Evolutionary conservation across 2,329 filamentous ascomycete genomes (phyloP), one percentile per base, ranked within the genome.

Genomic region (Trichoderma sp.): DNA sequence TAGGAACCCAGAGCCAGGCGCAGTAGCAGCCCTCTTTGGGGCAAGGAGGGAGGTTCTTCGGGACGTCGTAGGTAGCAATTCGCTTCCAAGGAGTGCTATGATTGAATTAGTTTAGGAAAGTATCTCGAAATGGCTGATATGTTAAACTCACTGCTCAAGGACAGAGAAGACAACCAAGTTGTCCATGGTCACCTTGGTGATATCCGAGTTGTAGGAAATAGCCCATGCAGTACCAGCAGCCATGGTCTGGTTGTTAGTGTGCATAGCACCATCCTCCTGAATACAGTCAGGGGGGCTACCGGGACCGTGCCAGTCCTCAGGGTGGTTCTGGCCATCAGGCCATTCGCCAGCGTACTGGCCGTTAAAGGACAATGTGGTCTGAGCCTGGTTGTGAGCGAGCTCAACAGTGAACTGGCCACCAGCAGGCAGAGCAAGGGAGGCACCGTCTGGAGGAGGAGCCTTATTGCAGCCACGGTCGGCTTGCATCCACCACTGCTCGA

Each of bases 81-180:
- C 72, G 71, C 52, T 71, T 71, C 70, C 70, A 74, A 0, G 73
- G 73, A 4, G 73, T 70, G 35, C 70, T 73, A 8, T 37, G n/a
- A 10, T n/a, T 15, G 13, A 27, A 15, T 57, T 45, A 56, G 13
- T 19, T 32, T 37, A 9, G n/a, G n/a, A 22, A 22, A n/a, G 3
- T 13, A 3, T 15, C 35, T 35, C 10, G 37, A 35, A n/a, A 25
- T 8, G 5, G 10, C 12, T 15, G n/a, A 15, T 7, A 34, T 13
- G 39, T 22, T 25, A 35, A 5, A 74, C 77, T 68, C 73, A 80
- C 75, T 81, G 75, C 54, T 78, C 72, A 37, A 77, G 71, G 3
- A 82, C 80, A 2, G 78, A 78, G 68, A 84, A 84, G 9, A 85
- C 80, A 2, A 80, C 80, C 32, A 84, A 73, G 67, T 84, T 83